Base-by-base conservation (phyloP, 2,329 filamentous ascomycete genomes). In the Fusarium sp. region DNA sequence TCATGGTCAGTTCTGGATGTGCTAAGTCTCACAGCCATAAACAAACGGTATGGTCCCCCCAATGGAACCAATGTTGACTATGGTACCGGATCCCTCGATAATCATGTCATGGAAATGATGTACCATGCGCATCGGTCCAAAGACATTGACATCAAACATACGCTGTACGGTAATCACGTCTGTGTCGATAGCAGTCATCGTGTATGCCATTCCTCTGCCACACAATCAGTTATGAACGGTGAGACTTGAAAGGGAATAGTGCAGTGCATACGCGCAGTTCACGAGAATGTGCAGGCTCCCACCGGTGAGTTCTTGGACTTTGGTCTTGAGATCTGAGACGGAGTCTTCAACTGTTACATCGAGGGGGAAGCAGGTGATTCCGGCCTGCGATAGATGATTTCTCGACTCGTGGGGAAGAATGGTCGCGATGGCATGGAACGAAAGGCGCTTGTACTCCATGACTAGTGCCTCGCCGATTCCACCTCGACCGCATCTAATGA, bases 211-310 rank as follows among this genome's bases (percentile, higher is more conserved):
- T 11, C 48, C 48, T 36, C 48, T 51, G 6, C 7, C 17, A 20
- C 0, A 4, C 13, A 4, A 10, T 51, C 9, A 51, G 48, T 0
- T 32, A 18, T 5, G 8, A 17, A 2, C 11, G 11, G 12, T 1
- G n/a, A 24, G 8, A n/a, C 11, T 34, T 8, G 8, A 1, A 11
- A 7, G 12, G 17, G 17, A 7, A 7, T 15, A 11, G 9, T 34
- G 30, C 1, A 36, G 4, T 36, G 4, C 48, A 2, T 51, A 51
- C 48, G 48, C 48, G n/a, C 48, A 51, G 30, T 51, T 51, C 17
- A 51, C 48, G 6, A 51, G 30, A 3, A 51, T 14, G n/a, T 51
- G 22, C 11, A 51, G 30, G 4, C 11, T 0, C 3, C 48, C 48
- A 8, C 48, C n/a, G 3, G 48, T 51, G 15, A 51, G 4, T 11